phyloP scores from a whole-genome alignment of 2,329 filamentous ascomycete species.

The Fusarium marasasianum region DNA sequence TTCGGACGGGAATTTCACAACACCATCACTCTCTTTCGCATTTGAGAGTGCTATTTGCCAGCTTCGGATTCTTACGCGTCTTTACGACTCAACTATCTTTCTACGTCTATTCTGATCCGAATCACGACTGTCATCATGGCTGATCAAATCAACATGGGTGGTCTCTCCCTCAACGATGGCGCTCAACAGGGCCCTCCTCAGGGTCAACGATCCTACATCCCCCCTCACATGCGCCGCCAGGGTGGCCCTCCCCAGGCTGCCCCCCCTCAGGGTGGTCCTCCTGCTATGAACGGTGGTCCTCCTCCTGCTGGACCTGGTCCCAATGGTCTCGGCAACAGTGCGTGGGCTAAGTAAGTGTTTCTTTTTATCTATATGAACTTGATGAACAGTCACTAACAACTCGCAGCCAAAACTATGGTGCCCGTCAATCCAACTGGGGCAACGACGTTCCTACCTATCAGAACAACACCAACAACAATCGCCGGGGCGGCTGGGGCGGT shows the following conservation, averaged over 20 bases:
- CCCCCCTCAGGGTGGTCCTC: slow-evolving; percentile 14
- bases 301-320: slow-evolving; percentile 39
- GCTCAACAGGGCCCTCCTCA: slow-evolving; percentile 43
- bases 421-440: slow-evolving; percentile 49
- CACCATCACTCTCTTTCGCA: slow-evolving; percentile 36
- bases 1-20: slow-evolving; percentile 44
- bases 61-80: slow-evolving; percentile 31
- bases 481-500: slow-evolving; percentile 49
- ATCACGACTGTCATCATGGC: slow-evolving; percentile 68
- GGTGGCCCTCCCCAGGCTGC: slow-evolving; percentile 43
- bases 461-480: slow-evolving; percentile 42
- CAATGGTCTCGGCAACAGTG: slow-evolving; percentile 69
- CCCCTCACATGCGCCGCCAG: slow-evolving; percentile 76
- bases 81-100: slow-evolving; percentile 33
- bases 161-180: slow-evolving; percentile 69
- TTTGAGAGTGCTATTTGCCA: slow-evolving; percentile 42
- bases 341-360: slow-evolving; percentile 69
- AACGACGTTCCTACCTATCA: slow-evolving; percentile 44
- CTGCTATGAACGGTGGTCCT: slow-evolving; percentile 25
- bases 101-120: slow-evolving; percentile 33
- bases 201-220: slow-evolving; percentile 76
- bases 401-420: slow-evolving; percentile 45
- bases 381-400: slow-evolving; percentile 28
- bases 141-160: slow-evolving; percentile 84
- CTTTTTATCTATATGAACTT: neutral